Evolutionary conservation across 331 rosid species (phyloP), one percentile per base, ranked within the genome.

Genomic region (Spiraea crenata): DNA sequence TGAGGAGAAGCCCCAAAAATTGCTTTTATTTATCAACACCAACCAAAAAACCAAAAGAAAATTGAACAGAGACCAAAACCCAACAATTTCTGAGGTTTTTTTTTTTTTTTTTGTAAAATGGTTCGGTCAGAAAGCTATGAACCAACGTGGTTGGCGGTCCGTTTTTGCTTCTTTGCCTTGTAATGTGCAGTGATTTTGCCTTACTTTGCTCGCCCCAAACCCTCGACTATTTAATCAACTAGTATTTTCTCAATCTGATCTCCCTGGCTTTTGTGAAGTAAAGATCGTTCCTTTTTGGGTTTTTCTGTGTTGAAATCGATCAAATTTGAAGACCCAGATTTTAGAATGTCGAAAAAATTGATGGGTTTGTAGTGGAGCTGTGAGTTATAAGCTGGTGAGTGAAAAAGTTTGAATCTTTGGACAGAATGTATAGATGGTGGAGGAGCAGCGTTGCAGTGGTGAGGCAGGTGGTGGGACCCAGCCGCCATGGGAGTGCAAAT

Each of bases 401-500:
- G 66, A 39, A 40, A 42, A 10, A 19, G 8, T 6, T 70, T 70
- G 16, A 40, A 45, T 47, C 56, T 57, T 34, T 57, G 56, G 46
- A 35, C 19, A 57, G 50, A 39, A 79, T 79, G 83, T 79, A 80
- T 80, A 63, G 57, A 64, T 66, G 79, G 59, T 69, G 80, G 63
- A 69, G 52, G 44, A 15, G 11, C 74, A 44, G 74, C 41, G 44
- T 0, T 69, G 56, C 57, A 45, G 49, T 57, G 66, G 12, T 84
- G 79, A 84, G 68, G 57, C 87, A 86, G 54, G 12, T 39, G 35
- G 66, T 52, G 14, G 48, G 16, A 15, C 11, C 11, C 58, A 52
- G 10, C 35, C 37, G 37, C 57, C 45, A 31, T 7, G 55, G 74
- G 35, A 54, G 15, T 20, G 37, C 74, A 56, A 16, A 39, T 3